Base-by-base conservation (phyloP, 495 filamentous ascomycete genomes). In the Poronia punctata region DNA sequence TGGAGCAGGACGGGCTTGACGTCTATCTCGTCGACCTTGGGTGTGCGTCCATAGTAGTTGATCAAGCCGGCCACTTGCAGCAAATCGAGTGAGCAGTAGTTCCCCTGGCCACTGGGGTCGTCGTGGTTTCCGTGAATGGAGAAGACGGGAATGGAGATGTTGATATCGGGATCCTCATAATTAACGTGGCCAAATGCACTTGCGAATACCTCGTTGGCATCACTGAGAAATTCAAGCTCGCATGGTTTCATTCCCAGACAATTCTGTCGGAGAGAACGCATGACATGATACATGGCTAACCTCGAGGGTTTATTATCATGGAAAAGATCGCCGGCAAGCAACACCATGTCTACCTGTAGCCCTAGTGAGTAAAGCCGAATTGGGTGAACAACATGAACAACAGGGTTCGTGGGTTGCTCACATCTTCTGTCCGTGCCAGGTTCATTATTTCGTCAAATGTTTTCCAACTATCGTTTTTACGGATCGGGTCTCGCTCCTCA, bases 41-140 rank as follows among this genome's bases (percentile, higher is more conserved):
- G 85, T 1, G 83, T 88, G 23, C 89, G 81, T 3, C 92, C 92
- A 54, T 93, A 97, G 67, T 97, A 99, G 57, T 99, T 99, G 38
- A 97, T 64, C 0, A 99, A 67, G 1, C 92, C 92, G 0, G 89
- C 86, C 8, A 90, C 78, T 57, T 95, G 88, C 9, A 99, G 76
- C 6, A 99, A 58, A 61, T 99, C 92, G 10, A 99, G 71, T 10
- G 88, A 85, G 43, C 90, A 88, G 36, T 83, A 77, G 59, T 89
- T 84, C 17, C 88, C 93, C 47, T 95, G 88, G 5, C 93, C 92
- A 29, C 86, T 87, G 1, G 92, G 92, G 60, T 99, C 92, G 54
- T 99, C 92, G 65, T 99, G 92, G 57, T 99, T 99, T 20, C 92
- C 92, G 53, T 99, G 92, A 35, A 99, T 99, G 1, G 88, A 94